Conservation (phyloP, 2,329 filamentous ascomycete species). For the Fonsecaea pugnacius region DNA sequence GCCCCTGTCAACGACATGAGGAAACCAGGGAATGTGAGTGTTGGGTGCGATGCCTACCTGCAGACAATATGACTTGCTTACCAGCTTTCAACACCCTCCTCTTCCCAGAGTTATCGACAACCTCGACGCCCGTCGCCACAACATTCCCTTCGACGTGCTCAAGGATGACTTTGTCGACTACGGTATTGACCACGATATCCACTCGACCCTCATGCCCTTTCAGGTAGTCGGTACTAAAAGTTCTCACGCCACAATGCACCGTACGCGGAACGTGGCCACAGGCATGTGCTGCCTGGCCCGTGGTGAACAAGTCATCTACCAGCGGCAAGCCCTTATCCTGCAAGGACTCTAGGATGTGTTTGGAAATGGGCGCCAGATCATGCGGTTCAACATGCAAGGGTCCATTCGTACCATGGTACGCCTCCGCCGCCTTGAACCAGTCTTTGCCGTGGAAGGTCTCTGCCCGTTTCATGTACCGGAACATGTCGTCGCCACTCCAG, state of each 20-base stretch:
- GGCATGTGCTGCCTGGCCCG: slow-evolving; percentile 56
- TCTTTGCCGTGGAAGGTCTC: slow-evolving; percentile 64
- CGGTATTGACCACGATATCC: slow-evolving; percentile 40
- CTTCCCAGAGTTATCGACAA: slow-evolving; percentile 49
- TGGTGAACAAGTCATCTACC: slow-evolving; percentile 65
- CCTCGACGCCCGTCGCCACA: slow-evolving; percentile 45
- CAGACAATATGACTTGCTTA: slow-evolving; percentile 50
- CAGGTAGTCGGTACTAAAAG: slow-evolving; percentile 59
- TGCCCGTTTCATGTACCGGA: slow-evolving; percentile 60
- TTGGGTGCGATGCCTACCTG: slow-evolving; percentile 3
- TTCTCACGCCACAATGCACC: slow-evolving; percentile 56
- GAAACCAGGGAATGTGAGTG: background rate
- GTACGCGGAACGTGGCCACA: slow-evolving; percentile 61
- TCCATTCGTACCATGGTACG: slow-evolving; percentile 57
- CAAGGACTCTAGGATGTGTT: slow-evolving; percentile 60
- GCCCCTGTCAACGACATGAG: slow-evolving; percentile 43
- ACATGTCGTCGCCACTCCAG: slow-evolving; percentile 63
- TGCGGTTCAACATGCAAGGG: slow-evolving; percentile 62
- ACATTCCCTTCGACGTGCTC: background rate
- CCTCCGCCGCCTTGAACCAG: slow-evolving; percentile 58
- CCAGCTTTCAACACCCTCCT: slow-evolving; percentile 43
- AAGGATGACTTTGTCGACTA: slow-evolving; percentile 56
- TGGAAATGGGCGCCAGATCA: slow-evolving; percentile 62
- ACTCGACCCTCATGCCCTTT: slow-evolving; percentile 27
- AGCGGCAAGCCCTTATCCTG: slow-evolving; percentile 58